phyloP scores from a whole-genome alignment of 2,329 filamentous ascomycete species.

The Diaporthe capsici region DNA sequence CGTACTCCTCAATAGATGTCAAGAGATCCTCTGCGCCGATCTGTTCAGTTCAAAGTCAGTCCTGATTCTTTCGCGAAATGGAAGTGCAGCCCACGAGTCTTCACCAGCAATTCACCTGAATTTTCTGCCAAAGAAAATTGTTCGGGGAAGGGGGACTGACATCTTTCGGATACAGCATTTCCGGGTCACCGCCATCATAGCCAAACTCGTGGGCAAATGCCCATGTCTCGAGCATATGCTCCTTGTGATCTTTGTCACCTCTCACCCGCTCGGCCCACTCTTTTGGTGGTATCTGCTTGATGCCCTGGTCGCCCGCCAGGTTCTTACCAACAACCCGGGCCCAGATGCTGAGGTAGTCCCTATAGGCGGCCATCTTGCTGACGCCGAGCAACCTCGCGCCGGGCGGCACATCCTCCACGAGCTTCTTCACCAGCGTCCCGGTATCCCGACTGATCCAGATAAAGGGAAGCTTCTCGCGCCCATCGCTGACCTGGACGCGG shows the following conservation, averaged over 20 bases:
- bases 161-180: background rate
- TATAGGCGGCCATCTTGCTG: background rate
- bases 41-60: background rate
- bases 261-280: background rate
- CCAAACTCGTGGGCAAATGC: background rate
- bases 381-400: background rate
- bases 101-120: no score
- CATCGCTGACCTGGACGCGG: conserved; percentile 1
- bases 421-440: background rate
- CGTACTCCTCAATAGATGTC: conserved; percentile 4
- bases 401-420: background rate
- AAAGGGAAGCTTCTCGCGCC: background rate
- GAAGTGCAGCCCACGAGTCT: no score
- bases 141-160: background rate
- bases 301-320: background rate
- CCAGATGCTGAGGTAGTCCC: background rate
- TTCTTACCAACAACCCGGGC: background rate
- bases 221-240: conserved; percentile 10
- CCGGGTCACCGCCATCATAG: background rate
- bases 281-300: background rate
- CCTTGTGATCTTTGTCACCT: background rate
- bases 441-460: background rate
- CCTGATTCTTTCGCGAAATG: background rate
- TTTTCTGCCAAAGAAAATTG: background rate
- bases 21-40: background rate